Evolutionary conservation across 495 filamentous ascomycete genomes (phyloP).

Genomic region (Oidiodendron maius): DNA sequence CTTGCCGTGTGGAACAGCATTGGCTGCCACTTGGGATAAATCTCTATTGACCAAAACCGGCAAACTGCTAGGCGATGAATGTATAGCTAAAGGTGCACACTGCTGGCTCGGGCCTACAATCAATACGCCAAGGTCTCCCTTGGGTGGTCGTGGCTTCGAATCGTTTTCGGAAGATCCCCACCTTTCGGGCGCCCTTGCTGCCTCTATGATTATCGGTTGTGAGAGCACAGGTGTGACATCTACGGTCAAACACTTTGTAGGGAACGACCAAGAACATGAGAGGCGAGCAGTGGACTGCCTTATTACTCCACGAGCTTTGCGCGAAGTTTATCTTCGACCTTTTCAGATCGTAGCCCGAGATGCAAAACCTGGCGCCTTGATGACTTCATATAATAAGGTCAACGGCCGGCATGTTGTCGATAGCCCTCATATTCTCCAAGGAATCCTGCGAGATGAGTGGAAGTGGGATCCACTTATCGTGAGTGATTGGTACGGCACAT

Average conservation of each 20-base stretch:
- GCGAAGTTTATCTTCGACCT: slow-evolving; percentile 70
- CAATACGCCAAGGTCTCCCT: slow-evolving; percentile 66
- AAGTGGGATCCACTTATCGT: slow-evolving; percentile 14
- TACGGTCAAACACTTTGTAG: slow-evolving; percentile 73
- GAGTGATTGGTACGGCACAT: slow-evolving; percentile 41
- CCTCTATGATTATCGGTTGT: slow-evolving; percentile 57
- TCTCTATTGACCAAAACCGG: slow-evolving; percentile 55
- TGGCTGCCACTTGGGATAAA: slow-evolving; percentile 68
- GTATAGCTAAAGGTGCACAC: slow-evolving; percentile 64
- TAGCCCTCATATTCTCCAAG: slow-evolving; percentile 52
- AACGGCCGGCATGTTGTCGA: slow-evolving; percentile 65
- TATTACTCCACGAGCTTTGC: slow-evolving; percentile 61
- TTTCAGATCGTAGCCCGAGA: slow-evolving; percentile 68
- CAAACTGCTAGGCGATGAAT: slow-evolving; percentile 58
- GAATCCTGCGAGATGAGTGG: slow-evolving; percentile 62
- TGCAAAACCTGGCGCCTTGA: slow-evolving; percentile 56
- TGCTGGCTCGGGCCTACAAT: slow-evolving; percentile 72
- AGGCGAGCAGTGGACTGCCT: slow-evolving; percentile 61
- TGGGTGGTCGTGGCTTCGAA: slow-evolving; percentile 74
- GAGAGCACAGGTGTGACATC: slow-evolving; percentile 63
- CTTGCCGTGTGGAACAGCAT: slow-evolving; percentile 60
- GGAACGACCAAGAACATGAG: slow-evolving; percentile 72
- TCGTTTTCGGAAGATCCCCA: slow-evolving; percentile 68
- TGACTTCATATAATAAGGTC: slow-evolving; percentile 71
- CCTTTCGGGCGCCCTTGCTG: slow-evolving; percentile 61